Base-by-base conservation (phyloP, 768 basidiomycete species). In the Hygrophoropsis aurantiaca region DNA sequence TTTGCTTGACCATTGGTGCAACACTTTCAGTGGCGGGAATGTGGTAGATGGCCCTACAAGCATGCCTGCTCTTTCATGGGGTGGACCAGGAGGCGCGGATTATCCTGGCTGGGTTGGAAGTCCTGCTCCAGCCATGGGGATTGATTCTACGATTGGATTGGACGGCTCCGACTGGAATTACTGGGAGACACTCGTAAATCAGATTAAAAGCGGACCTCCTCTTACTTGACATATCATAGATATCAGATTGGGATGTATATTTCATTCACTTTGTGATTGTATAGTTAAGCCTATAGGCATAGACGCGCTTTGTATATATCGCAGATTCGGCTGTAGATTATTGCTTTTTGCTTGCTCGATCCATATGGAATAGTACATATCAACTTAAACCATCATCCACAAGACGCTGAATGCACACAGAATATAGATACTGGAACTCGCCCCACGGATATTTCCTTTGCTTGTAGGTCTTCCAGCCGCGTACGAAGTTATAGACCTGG, bases 1-100 rank as follows among this genome's bases (percentile, higher is more conserved):
- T 10, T 62, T 93, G 46, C 70, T 93, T 39, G 89, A 93, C 62
- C 85, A 90, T 51, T 92, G 90, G 90, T 87, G 82, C 58, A 85
- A 84, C 51, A 82, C 84, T n/a, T 79, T 90, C 53, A 86, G 80
- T 58, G 85, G 83, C 48, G 77, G 82, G 10, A 13, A 24, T 47
- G 74, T 78, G 2, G 55, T 80, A 2, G 82, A 85, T 54, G 69
- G 74, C 18, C 61, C 74, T 3, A 69, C 71, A 18, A 73, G 74
- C 23, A 73, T 71, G 41, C 71, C 70, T 34, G 65, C 70, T 4
- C 58, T 81, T 51, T 76, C 82, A 7, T 87, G 85, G 85, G 77
- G 77, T 18, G 80, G 80, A 11, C 73, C 78, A 6, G 77, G 78
- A 11, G 70, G 74, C 40, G 71, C 72, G 25, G 84, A 86, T 55